Evolutionary conservation across 1,284 basidiomycete species (phyloP).

Genomic region (Entoloma clypeatum): DNA sequence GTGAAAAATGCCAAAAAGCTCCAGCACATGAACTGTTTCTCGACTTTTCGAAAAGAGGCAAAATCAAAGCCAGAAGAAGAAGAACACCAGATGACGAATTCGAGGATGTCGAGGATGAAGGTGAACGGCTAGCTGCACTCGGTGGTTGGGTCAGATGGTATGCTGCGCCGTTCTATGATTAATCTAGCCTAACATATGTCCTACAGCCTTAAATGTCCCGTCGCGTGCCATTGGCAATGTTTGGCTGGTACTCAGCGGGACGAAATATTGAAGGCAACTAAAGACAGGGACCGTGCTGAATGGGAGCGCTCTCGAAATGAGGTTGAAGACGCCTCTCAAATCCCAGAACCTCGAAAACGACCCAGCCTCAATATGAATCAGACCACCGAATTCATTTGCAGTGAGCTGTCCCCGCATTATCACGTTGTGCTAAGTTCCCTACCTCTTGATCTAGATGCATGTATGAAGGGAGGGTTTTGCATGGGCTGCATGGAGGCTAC

Average conservation of each 20-base stretch:
- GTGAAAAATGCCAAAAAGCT: slow-evolving; percentile 64
- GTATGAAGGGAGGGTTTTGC: slow-evolving; percentile 72
- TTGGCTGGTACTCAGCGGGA: slow-evolving; percentile 61
- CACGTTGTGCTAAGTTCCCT: not conserved
- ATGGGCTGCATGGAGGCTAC: slow-evolving; percentile 68
- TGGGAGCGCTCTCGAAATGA: slow-evolving; percentile 31
- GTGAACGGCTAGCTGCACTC: slow-evolving; percentile 49
- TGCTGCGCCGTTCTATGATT: slow-evolving; percentile 20
- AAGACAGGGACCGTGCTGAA: slow-evolving; percentile 44
- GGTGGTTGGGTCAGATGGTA: slow-evolving; percentile 89
- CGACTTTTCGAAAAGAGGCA: slow-evolving; percentile 35
- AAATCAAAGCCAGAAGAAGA: slow-evolving; percentile 39
- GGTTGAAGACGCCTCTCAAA: slow-evolving; percentile 25
- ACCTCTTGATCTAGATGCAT: slow-evolving; percentile 40
- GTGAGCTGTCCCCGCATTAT: slow-evolving; percentile 26
- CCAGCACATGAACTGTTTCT: slow-evolving; percentile 56
- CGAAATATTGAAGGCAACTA: slow-evolving; percentile 67
- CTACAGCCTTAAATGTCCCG: slow-evolving; percentile 72
- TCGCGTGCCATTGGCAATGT: slow-evolving; percentile 79
- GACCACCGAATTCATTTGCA: slow-evolving; percentile 76
- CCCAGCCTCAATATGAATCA: slow-evolving; percentile 50
- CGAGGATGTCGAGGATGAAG: slow-evolving; percentile 53
- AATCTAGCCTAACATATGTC: slow-evolving; percentile 5
- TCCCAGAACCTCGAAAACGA: slow-evolving; percentile 35
- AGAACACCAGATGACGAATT: slow-evolving; percentile 42